Base-by-base conservation (phyloP, 306 rosid genomes). In the Lathyrus aphaca region DNA sequence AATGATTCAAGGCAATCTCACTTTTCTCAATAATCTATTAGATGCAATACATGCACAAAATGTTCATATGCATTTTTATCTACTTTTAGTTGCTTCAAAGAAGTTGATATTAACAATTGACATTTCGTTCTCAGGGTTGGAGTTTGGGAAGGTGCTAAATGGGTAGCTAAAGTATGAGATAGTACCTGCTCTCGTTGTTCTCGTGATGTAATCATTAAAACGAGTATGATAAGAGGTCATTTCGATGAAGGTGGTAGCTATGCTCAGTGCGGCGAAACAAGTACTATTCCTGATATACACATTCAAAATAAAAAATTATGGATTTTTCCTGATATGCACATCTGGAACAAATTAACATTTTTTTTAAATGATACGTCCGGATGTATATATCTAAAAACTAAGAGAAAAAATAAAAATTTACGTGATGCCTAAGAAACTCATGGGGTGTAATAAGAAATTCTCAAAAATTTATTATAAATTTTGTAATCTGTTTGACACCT, bases 91-190 rank as follows among this genome's bases (percentile, higher is more conserved):
- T 14, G 14, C 32, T 30, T 55, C 50, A 21, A 66, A 13, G 70
- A 8, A 30, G 58, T 68, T 82, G 66, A 71, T 60, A 0, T 17
- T 63, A 19, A 67, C 14, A 40, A 63, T 66, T 78, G 69, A 69
- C 60, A 8, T n/a, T 81, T 71, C 59, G 23, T 80, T 79, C 57
- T 65, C 90, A 93, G 98, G 90, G 96, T 90, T 64, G 98, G 98
- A 70, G 91, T 90, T 61, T 94, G 98, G 98, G 97, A 90, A 81
- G 95, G 96, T 37, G 95, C 92, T 42, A 94, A 94, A 57, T 94
- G 98, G 98, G 92, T 90, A 71, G 96, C 98, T 18, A 88, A 82
- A 80, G 79, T 90, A 29, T 79, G 96, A 69, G 95, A 88, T 10
- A 53, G 68, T 15, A 85, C 90, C 14, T 90, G 98, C 73, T 58